Conservation (phyloP, 768 basidiomycete genomes). For the Termitomyces sp. region DNA sequence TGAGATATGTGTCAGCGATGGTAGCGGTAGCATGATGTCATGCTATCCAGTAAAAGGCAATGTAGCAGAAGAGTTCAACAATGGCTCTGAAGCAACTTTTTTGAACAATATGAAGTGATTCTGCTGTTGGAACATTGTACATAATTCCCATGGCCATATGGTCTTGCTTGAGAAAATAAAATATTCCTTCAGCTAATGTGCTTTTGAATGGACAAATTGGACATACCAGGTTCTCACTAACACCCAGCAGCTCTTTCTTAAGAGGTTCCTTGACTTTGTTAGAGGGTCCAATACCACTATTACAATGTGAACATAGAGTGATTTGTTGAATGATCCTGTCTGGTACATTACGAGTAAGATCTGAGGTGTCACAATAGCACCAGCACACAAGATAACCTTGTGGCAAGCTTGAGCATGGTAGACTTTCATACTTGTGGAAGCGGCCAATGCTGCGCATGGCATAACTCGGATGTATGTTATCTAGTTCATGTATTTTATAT, state of each 20-base stretch:
- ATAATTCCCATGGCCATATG: constrained; percentile 34
- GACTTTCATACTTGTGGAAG: too few relatives aligned
- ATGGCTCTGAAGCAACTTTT: constrained; percentile 25
- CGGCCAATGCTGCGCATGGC: too few relatives aligned
- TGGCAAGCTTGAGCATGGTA: constrained; percentile 7
- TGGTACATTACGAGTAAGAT: constrained; percentile 10
- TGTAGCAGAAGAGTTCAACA: constrained; percentile 31
- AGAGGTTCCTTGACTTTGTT: constrained; percentile 7
- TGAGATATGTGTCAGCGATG: too few relatives aligned
- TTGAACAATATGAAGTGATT: constrained; percentile 29
- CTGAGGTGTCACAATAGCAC: constrained; percentile 13
- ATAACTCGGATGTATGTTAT: too few relatives aligned
- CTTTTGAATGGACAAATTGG: background rate
- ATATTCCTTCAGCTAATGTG: background rate
- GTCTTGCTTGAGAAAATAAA: constrained; percentile 29
- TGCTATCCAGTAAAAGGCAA: constrained; percentile 14
- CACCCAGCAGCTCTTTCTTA: constrained; percentile 1
- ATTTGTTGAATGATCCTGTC: background rate
- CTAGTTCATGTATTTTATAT: too few relatives aligned
- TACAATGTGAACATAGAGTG: background rate
- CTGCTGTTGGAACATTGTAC: constrained; percentile 30
- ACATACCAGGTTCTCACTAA: constrained; percentile 8
- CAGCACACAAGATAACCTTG: constrained; percentile 11
- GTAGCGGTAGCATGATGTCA: too few relatives aligned
- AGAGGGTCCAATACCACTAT: constrained; percentile 4